These are phyloP conservation scores for Xanthoconium separans DNA, from an alignment of 1,284 basidiomycete species.

Conservation along the genomic window DNA sequence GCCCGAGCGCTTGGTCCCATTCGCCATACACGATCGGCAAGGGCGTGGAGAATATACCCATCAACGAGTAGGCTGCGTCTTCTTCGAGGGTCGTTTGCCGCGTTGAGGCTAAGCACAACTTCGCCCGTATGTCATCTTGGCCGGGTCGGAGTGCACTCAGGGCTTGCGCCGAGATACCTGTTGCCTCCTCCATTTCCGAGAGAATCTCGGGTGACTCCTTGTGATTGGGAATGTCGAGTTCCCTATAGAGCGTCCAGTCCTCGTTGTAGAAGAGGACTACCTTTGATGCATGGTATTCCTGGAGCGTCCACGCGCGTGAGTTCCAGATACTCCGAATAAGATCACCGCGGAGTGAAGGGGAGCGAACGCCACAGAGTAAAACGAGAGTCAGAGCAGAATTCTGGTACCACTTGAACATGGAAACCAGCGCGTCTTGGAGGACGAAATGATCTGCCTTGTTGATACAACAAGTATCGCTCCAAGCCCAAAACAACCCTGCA, in stretches of 20 bases:
- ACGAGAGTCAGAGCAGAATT: background rate
- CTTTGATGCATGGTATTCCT: background rate
- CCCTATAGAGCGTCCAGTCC: background rate
- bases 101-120: no score
- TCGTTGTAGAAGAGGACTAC: background rate
- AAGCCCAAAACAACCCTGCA: background rate
- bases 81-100: no score
- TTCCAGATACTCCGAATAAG: background rate
- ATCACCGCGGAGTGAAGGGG: background rate
- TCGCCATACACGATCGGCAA: no score
- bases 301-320: background rate
- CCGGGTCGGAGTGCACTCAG: no score
- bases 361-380: background rate
- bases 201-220: constrained; percentile 3
- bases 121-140: no score
- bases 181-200: constrained; percentile 7
- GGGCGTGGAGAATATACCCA: no score
- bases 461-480: constrained; percentile 3
- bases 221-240: background rate
- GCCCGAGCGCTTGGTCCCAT: no score
- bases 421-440: background rate
- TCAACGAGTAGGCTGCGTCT: no score
- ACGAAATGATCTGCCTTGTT: background rate
- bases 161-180: background rate
- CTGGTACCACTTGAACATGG: background rate